Percentiles rank a stretch among this genome's conserved stretches.
phyloP scores from a whole-genome alignment of 2,329 filamentous ascomycete species.

The Byssoonygena ceratinophila region DNA sequence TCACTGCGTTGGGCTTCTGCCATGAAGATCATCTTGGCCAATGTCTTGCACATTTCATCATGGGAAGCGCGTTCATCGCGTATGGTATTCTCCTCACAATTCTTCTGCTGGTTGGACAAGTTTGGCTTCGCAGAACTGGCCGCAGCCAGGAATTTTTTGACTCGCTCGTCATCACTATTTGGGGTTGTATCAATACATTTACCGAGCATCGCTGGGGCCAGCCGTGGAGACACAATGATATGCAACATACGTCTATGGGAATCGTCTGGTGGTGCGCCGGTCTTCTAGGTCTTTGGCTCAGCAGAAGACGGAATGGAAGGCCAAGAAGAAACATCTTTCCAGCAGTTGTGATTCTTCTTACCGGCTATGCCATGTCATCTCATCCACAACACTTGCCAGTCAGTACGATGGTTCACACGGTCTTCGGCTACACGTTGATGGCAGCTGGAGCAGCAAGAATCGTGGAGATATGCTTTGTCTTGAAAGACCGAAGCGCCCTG shows the following conservation, averaged over 20 bases:
- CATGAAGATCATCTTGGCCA: conserved; percentile 83
- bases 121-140: conserved; percentile 70
- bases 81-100: conserved; percentile 85
- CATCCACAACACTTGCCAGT: conserved; percentile 77
- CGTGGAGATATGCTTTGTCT: conserved; percentile 81
- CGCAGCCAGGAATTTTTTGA: conserved; percentile 97
- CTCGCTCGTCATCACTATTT: conserved; percentile 76
- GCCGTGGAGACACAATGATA: conserved; percentile 82
- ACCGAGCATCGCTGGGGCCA: conserved; percentile 92
- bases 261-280: conserved; percentile 97
- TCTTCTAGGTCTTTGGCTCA: conserved; percentile 83
- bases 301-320: conserved; percentile 66
- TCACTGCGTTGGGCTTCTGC: conserved; percentile 85
- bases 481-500: conserved; percentile 58
- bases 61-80: conserved; percentile 91
- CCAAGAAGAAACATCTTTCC: conserved; percentile 91
- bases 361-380: conserved; percentile 88
- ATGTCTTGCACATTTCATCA: conserved; percentile 94
- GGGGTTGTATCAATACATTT: conserved; percentile 97
- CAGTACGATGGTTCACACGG: conserved; percentile 74
- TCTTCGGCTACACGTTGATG: conserved; percentile 96
- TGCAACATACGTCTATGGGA: conserved; percentile 99
- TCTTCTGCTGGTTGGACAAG: conserved; percentile 74
- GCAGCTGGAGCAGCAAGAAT: conserved; percentile 71
- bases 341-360: conserved; percentile 79